These are phyloP conservation scores for Fraxinus sp. DNA, from an alignment of 305 asterid species.

Conservation along the genomic window DNA sequence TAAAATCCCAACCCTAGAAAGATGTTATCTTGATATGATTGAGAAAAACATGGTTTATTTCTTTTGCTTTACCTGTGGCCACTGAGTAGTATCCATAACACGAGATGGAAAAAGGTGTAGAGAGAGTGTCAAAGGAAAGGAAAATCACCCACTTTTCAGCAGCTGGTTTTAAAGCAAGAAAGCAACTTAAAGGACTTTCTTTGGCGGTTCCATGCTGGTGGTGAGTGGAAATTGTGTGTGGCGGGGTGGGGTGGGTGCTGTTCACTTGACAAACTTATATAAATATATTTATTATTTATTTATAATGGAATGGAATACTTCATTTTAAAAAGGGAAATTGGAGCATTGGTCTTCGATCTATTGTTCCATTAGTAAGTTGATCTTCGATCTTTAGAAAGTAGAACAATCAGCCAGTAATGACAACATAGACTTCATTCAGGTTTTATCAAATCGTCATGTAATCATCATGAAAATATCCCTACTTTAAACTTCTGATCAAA, in stretches of 20 bases:
- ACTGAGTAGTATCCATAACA: slow-evolving; percentile 61
- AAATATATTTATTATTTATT: neutral
- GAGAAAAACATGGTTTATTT: slow-evolving; percentile 30
- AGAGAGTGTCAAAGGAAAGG: slow-evolving; percentile 34
- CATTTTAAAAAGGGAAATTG: neutral
- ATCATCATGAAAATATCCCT: neutral
- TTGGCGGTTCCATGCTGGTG: slow-evolving; percentile 35
- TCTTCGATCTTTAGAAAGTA: neutral
- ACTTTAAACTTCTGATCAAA: neutral
- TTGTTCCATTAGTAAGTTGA: neutral
- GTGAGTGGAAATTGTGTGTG: slow-evolving; percentile 25
- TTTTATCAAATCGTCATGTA: neutral
- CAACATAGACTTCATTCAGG: neutral
- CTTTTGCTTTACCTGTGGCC: slow-evolving; percentile 56
- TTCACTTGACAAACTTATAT: slow-evolving; percentile 20
- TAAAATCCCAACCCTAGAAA: slow-evolving; percentile 21
- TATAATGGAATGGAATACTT: neutral
- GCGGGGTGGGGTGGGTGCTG: neutral
- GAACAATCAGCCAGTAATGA: neutral
- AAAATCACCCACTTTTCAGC: slow-evolving; percentile 32
- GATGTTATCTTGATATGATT: slow-evolving; percentile 34
- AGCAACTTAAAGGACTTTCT: slow-evolving; percentile 39
- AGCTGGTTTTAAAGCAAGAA: slow-evolving; percentile 45
- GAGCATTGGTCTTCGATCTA: neutral
- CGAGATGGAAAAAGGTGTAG: slow-evolving; percentile 22